Evolutionary conservation across 345 rosid species (phyloP), one percentile per base, ranked within the genome.

Genomic region (Erucastrum elatum): DNA sequence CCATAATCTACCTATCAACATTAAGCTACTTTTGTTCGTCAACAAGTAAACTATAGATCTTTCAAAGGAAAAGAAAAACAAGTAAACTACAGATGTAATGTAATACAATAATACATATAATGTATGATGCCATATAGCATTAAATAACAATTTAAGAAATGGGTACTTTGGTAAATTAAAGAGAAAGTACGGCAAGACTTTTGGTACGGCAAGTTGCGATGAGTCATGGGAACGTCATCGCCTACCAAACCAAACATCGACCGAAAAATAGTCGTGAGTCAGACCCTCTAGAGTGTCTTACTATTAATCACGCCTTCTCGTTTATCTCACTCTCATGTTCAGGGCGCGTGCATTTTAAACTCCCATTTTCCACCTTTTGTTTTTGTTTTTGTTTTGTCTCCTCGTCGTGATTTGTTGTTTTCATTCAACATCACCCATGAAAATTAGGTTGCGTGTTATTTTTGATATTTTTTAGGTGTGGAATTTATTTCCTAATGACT

Each of bases 221-320:
- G 79, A 80, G 80, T 80, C 76, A 80, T 1, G 51, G 29, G 2
- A 2, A 53, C 10, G 60, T 53, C 60, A 53, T 74, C 76, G 49
- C 66, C 51, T 70, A 71, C 69, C 64, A 58, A 75, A 80, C 75
- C 78, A 73, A 64, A 74, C 70, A 2, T 29, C 26, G 63, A 66
- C 6, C 4, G 30, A 10, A 80, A 66, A 35, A 34, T 74, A 80
- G 83, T 80, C 83, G 83, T 75, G 72, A 75, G 83, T 80, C 83
- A 80, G 83, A 80, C 80, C 39, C 73, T 75, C 83, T 80, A 75
- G 83, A 75, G 69, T 80, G 69, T 81, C 76, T 81, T 75, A 81
- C 72, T 70, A 80, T 64, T 75, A 56, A 63, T 41, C 51, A 21
- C 21, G 61, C 17, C 3, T 65, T 59, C 21, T 35, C 15, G 4